These are phyloP conservation scores for Xylaria arbuscula DNA, from an alignment of 2,329 filamentous ascomycete genomes.

Conservation along the genomic window DNA sequence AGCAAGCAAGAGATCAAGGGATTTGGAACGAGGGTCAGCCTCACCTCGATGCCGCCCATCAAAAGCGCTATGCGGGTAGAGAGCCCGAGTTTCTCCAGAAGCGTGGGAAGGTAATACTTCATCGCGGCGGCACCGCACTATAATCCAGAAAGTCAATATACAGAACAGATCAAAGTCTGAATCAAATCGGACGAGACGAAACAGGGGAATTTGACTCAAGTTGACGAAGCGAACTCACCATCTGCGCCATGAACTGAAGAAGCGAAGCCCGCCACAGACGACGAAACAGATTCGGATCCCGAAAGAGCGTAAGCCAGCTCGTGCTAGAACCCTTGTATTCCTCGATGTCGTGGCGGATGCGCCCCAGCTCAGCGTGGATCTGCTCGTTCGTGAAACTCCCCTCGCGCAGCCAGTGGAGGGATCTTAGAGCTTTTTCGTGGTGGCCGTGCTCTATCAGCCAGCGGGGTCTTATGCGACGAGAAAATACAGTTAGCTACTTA, in stretches of 20 bases:
- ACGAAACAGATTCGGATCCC: conserved; percentile 59
- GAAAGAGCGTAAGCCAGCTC: conserved; percentile 61
- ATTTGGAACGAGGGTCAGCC: neutral
- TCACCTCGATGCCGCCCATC: conserved; percentile 63
- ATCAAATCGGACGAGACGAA: too few species aligned
- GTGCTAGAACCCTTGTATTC: conserved; percentile 52
- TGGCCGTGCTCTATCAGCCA: conserved; percentile 67
- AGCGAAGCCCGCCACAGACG: conserved; percentile 67
- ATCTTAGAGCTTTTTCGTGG: conserved; percentile 55
- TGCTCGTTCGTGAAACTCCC: conserved; percentile 53
- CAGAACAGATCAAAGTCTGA: too few species aligned
- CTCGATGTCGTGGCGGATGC: conserved; percentile 59
- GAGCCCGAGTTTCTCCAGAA: conserved; percentile 63
- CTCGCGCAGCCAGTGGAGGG: conserved; percentile 62
- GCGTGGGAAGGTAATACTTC: conserved; percentile 68
- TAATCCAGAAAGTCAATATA: neutral
- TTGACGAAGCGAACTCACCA: conserved; percentile 43
- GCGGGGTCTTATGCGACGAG: conserved; percentile 56
- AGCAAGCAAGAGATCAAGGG: neutral
- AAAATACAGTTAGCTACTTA: neutral
- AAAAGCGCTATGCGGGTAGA: conserved; percentile 60
- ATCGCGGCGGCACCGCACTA: conserved; percentile 67
- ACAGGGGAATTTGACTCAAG: too few species aligned
- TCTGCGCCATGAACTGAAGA: conserved; percentile 69
- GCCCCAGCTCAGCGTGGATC: conserved; percentile 57